Evolutionary conservation across 169 alveolate species (phyloP), one percentile per base, ranked within the genome.

Genomic region (Plasmodium chabaudi): DNA sequence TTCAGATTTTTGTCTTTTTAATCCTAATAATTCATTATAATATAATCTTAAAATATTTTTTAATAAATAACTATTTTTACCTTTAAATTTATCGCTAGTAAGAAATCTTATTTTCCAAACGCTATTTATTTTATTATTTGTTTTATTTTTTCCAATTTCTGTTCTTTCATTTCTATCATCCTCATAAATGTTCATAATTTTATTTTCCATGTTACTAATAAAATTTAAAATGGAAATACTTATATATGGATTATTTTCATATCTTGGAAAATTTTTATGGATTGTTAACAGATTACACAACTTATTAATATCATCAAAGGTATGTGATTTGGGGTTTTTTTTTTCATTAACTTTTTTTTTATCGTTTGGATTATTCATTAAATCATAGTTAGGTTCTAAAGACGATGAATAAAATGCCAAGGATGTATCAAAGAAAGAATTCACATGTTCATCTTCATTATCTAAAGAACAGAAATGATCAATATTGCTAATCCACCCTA

Each of bases 101-200:
- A 79, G 67, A 71, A 79, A 79, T 67, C 89, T 64, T 15, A 79
- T 79, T 67, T 79, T 79, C 89, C 89, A 79, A 6, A 44, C 59
- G 12, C 68, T 79, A 15, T 51, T 51, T 4, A 51, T 15, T 15
- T 13, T 15, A 49, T n/a, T 49, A 13, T 10, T n/a, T n/a, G 27
- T 64, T 79, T 57, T 46, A 27, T 7, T 53, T 19, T 25, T 25
- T 15, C 27, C 15, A 56, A 6, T 2, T 39, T 39, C 17, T 7
- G 13, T n/a, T 1, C 19, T 34, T 12, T 13, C n/a, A 12, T 19
- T 9, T 25, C 60, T 10, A 3, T 39, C 64, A 49, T 9, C 51
- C 34, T 49, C 39, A 63, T 63, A 47, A 0, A 25, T 61, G 19
- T 25, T 23, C 5, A 56, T 19, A 65, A 79, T 79, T 57, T 67